Evolutionary conservation across 495 filamentous ascomycete species (phyloP).

Genomic region (Hyaloscypha variabilis): DNA sequence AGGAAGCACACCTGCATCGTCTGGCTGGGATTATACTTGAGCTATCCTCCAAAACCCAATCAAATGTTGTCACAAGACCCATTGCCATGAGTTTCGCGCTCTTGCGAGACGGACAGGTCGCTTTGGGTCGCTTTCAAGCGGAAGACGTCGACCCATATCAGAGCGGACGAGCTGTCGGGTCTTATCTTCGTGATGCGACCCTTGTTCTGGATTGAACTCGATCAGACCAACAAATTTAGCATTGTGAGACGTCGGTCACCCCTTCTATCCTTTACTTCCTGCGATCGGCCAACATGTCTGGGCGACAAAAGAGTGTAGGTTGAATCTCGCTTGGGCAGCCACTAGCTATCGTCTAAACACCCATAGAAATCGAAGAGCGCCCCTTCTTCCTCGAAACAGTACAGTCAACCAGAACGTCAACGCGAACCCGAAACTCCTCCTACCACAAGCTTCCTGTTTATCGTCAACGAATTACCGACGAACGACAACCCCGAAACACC

Average conservation of each 20-base stretch:
- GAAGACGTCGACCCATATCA: not conserved
- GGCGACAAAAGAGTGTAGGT: not conserved
- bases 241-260: not conserved
- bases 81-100: not conserved
- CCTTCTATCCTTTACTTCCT: not conserved
- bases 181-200: not conserved
- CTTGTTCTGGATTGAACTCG: not conserved
- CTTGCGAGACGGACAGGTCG: conserved; percentile 7
- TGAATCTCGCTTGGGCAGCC: not conserved
- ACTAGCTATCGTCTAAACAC: not conserved
- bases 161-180: not conserved
- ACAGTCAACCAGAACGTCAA: not conserved
- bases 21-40: conserved; percentile 3
- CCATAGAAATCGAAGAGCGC: not conserved
- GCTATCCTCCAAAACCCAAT: conserved; percentile 13
- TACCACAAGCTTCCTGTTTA: conserved; percentile 13
- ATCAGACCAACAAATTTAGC: not conserved
- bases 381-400: not conserved
- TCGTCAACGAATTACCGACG: conserved; percentile 20
- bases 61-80: conserved; percentile 22
- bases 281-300: not conserved
- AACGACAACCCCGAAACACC: conserved; percentile 10
- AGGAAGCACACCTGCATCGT: conserved; percentile 17
- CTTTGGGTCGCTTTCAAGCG: conserved; percentile 15
- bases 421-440: not conserved